phyloP scores from a whole-genome alignment of 129 eudicot species.

The Sambucus nigra region DNA sequence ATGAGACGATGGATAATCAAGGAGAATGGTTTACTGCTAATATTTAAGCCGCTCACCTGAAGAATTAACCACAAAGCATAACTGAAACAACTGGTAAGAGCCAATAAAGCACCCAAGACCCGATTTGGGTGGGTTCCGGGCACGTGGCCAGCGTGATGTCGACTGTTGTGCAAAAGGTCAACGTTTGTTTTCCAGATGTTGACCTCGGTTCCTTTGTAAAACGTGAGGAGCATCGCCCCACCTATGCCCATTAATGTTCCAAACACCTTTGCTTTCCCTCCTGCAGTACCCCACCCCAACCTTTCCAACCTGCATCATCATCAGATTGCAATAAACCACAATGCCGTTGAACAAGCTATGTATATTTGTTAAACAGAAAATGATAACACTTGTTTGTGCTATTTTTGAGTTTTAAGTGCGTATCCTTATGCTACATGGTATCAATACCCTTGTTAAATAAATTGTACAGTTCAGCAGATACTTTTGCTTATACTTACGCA shows the following conservation, averaged over 20 bases:
- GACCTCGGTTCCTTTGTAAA: slow-evolving; percentile 42
- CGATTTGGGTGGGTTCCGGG: not conserved
- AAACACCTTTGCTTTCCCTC: slow-evolving; percentile 52
- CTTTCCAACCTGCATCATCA: slow-evolving; percentile 40
- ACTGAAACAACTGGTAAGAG: slow-evolving; percentile 14
- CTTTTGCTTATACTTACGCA: no score
- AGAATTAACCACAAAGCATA: slow-evolving; percentile 28
- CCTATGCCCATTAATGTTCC: slow-evolving; percentile 47
- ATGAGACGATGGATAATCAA: no score
- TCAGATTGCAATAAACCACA: not conserved
- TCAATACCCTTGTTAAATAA: no score
- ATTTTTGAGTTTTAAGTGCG: no score
- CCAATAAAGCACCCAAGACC: slow-evolving; percentile 16
- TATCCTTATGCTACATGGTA: no score
- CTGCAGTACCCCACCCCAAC: slow-evolving; percentile 19
- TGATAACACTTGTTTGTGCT: no score
- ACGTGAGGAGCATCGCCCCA: slow-evolving; percentile 71
- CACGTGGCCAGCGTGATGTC: not conserved
- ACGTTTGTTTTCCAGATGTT: slow-evolving; percentile 25
- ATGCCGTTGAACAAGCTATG: not conserved
- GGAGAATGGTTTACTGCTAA: no score
- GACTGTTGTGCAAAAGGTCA: slow-evolving; percentile 22
- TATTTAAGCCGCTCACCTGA: slow-evolving; percentile 39
- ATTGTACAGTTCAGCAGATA: no score
- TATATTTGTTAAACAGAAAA: not conserved